phyloP scores from a whole-genome alignment of 1,284 basidiomycete genomes.

The Coniophora puteana region DNA sequence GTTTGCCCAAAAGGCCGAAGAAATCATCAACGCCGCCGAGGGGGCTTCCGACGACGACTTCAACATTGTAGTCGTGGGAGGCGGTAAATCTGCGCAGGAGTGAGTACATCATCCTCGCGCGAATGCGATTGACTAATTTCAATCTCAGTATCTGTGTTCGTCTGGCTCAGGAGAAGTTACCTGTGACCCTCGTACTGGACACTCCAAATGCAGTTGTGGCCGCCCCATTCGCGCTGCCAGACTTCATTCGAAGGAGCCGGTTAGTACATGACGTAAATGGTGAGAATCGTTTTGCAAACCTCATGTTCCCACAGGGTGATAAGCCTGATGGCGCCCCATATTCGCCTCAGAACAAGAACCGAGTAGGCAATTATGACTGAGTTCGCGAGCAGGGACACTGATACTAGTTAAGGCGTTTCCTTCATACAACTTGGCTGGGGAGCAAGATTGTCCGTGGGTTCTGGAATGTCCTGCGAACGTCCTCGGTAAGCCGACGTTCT shows the following conservation, averaged over 20 bases:
- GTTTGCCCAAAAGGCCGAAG: constrained; percentile 36
- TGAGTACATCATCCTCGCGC: constrained; percentile 16
- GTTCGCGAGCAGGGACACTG: no score
- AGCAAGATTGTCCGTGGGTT: constrained; percentile 17
- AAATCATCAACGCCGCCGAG: constrained; percentile 38
- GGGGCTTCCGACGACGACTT: constrained; percentile 12
- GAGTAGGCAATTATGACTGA: no score
- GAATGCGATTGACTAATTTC: background rate
- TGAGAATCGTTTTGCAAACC: no score
- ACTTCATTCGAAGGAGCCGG: constrained; percentile 54
- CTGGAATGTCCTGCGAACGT: constrained; percentile 21
- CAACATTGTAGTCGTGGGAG: constrained; percentile 47
- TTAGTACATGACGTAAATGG: no score
- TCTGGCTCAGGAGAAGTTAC: constrained; percentile 40
- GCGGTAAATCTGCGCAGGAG: constrained; percentile 58
- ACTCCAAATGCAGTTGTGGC: constrained; percentile 44
- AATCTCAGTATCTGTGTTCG: constrained; percentile 41
- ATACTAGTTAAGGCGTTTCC: constrained; percentile 21
- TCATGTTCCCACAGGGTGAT: no score
- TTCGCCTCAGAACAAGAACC: no score
- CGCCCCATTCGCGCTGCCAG: constrained; percentile 37
- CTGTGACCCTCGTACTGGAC: constrained; percentile 47
- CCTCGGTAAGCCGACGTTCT: no score
- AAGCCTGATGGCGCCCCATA: no score
- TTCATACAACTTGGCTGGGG: constrained; percentile 24